These are phyloP conservation scores for Neospermospora avenae DNA, from an alignment of 2,329 filamentous ascomycete genomes.

Conservation along the genomic window DNA sequence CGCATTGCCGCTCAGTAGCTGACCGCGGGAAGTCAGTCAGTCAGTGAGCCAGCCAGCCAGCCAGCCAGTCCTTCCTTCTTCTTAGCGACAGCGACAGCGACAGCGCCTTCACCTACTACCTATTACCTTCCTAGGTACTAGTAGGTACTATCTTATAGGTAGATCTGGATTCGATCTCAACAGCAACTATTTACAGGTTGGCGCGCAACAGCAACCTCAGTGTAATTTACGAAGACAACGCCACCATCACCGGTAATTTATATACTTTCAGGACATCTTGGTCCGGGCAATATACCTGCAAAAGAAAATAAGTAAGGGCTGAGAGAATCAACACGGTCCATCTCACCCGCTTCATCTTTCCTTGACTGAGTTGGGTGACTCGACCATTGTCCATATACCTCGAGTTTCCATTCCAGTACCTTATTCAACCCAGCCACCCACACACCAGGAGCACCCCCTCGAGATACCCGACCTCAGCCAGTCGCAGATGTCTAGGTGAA, in stretches of 20 bases:
- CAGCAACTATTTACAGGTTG: not conserved
- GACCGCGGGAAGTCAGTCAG: not conserved
- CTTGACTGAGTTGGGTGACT: slow-evolving; percentile 8
- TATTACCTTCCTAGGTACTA: too few relatives aligned
- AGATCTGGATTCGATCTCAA: not conserved
- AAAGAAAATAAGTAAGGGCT: not conserved
- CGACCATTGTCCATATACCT: slow-evolving; percentile 7
- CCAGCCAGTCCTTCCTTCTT: too few relatives aligned
- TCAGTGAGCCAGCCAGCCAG: too few relatives aligned
- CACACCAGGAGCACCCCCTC: slow-evolving; percentile 13
- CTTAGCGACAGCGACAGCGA: not conserved
- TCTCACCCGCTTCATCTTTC: not conserved
- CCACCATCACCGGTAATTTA: not conserved
- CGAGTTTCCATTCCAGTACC: not conserved
- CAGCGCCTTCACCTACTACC: too few relatives aligned
- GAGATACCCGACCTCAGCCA: slow-evolving; percentile 31
- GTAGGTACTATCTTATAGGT: too few relatives aligned
- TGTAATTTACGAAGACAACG: not conserved
- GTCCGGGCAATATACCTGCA: not conserved
- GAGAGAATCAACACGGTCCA: too few relatives aligned
- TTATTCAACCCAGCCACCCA: not conserved
- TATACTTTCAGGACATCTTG: not conserved
- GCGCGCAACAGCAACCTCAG: not conserved
- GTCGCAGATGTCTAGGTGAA: slow-evolving; percentile 33
- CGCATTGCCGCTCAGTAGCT: not conserved